Conservation (phyloP, 148 eudicot species). For the Drosera capensis region DNA sequence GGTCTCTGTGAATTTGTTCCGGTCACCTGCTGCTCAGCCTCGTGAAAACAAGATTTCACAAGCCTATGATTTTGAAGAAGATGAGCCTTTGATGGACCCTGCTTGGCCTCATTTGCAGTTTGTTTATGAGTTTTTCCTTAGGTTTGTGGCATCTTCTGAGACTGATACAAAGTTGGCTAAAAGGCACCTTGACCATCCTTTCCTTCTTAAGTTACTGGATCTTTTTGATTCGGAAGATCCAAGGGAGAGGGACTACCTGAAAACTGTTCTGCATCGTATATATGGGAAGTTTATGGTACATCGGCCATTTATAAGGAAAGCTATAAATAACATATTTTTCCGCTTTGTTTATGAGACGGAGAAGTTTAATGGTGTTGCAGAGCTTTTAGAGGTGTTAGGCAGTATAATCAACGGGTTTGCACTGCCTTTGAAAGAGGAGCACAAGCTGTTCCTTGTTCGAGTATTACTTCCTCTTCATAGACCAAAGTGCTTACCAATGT, state of each 20-base stretch:
- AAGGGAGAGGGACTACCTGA: slow-evolving; percentile 75
- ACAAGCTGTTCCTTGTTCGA: slow-evolving; percentile 69
- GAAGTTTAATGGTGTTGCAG: slow-evolving; percentile 83
- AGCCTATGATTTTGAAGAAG: slow-evolving; percentile 65
- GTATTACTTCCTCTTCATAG: slow-evolving; percentile 80
- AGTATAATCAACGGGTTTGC: slow-evolving; percentile 91
- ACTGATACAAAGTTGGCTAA: slow-evolving; percentile 82
- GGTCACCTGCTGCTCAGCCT: slow-evolving; percentile 53
- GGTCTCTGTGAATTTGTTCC: slow-evolving; percentile 48
- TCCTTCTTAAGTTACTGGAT: slow-evolving; percentile 56
- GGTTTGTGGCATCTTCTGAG: slow-evolving; percentile 80
- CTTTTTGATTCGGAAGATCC: slow-evolving; percentile 87
- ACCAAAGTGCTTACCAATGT: slow-evolving; percentile 66
- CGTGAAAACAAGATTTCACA: slow-evolving; percentile 55
- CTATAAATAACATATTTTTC: slow-evolving; percentile 74
- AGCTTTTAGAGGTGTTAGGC: slow-evolving; percentile 81
- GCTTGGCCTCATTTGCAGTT: slow-evolving; percentile 95
- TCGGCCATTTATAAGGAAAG: slow-evolving; percentile 71
- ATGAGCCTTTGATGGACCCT: slow-evolving; percentile 83
- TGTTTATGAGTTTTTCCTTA: slow-evolving; percentile 65
- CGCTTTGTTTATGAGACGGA: slow-evolving; percentile 80
- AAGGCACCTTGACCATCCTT: slow-evolving; percentile 66
- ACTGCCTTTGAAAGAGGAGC: slow-evolving; percentile 86
- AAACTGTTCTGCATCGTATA: slow-evolving; percentile 71
- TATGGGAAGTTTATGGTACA: slow-evolving; percentile 94